Evolutionary conservation across 2,329 filamentous ascomycete genomes (phyloP).

Genomic region (Fusarium brachygibbosum): DNA sequence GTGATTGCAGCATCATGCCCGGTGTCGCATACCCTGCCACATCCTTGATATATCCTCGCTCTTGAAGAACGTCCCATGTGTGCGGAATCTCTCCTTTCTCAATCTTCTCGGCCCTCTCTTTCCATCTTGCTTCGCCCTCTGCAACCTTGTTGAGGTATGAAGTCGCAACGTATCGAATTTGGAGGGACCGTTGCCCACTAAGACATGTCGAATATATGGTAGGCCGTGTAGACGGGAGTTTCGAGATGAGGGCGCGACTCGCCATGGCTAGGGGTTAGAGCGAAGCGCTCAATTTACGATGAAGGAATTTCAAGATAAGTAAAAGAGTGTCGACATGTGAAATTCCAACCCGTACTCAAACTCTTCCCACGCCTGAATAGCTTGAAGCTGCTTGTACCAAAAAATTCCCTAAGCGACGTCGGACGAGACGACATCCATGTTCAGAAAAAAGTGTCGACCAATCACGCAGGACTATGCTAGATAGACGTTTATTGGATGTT

Average conservation of each 20-base stretch:
- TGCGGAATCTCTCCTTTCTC: conserved; percentile 63
- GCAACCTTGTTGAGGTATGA: conserved; percentile 61
- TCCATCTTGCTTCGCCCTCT: conserved; percentile 63
- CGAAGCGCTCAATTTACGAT: background rate
- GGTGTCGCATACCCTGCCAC: conserved; percentile 73
- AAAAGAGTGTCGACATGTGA: background rate
- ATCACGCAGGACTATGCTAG: conserved; percentile 45
- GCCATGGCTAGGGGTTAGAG: conserved; percentile 46
- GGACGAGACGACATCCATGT: conserved; percentile 27
- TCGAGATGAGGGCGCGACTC: conserved; percentile 43
- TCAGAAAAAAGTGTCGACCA: conserved; percentile 41
- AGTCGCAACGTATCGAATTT: conserved; percentile 56
- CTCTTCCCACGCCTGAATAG: conserved; percentile 24
- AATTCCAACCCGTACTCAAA: conserved; percentile 5
- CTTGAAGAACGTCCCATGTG: conserved; percentile 75
- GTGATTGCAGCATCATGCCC: conserved; percentile 3
- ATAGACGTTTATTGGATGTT: conserved; percentile 49
- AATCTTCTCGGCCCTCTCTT: conserved; percentile 61
- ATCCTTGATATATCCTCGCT: conserved; percentile 80
- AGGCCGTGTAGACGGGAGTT: conserved; percentile 45
- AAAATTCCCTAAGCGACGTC: conserved; percentile 49
- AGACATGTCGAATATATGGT: conserved; percentile 46
- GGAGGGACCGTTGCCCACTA: conserved; percentile 41
- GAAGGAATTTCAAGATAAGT: background rate
- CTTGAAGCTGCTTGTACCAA: conserved; percentile 33